Evolutionary conservation across 2,329 filamentous ascomycete species (phyloP).

Genomic region (Apiospora rasikravindrae): DNA sequence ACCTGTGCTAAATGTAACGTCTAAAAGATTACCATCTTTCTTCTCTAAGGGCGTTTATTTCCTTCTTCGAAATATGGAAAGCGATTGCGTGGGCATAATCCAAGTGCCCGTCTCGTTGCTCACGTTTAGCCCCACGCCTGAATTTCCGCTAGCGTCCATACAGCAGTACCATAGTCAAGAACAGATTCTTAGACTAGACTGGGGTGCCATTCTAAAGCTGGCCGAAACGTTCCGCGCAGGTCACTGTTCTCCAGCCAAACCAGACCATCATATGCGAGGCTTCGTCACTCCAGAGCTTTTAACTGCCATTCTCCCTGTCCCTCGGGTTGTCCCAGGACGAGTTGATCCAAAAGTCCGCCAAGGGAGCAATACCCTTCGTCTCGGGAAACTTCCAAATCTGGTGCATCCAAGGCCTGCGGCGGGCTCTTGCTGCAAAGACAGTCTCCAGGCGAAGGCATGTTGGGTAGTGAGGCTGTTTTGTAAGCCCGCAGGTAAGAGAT

Average conservation of each 20-base stretch:
- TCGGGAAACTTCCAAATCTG: neutral
- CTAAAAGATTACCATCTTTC: neutral
- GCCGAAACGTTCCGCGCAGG: neutral
- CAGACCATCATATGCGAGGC: neutral
- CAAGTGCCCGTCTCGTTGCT: neutral
- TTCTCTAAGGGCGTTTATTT: neutral
- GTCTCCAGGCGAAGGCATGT: neutral
- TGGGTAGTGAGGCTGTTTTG: slow-evolving; percentile 16
- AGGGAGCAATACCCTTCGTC: slow-evolving; percentile 1
- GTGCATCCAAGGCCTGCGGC: slow-evolving; percentile 10
- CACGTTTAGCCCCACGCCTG: neutral
- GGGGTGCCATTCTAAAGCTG: neutral
- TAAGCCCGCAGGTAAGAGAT: slow-evolving; percentile 8
- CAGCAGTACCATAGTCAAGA: neutral
- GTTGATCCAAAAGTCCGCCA: slow-evolving; percentile 3
- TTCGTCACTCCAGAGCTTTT: neutral
- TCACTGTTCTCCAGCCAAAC: neutral
- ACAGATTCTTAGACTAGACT: neutral
- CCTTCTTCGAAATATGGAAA: slow-evolving; percentile 4
- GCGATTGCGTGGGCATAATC: slow-evolving; percentile 11
- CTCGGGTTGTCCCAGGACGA: neutral
- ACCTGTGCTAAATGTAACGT: neutral
- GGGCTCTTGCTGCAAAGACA: neutral
- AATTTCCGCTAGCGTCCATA: neutral
- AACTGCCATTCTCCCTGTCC: neutral